phyloP scores from a whole-genome alignment of 2,329 filamentous ascomycete genomes.

The Raffaelea deltoideospora region DNA sequence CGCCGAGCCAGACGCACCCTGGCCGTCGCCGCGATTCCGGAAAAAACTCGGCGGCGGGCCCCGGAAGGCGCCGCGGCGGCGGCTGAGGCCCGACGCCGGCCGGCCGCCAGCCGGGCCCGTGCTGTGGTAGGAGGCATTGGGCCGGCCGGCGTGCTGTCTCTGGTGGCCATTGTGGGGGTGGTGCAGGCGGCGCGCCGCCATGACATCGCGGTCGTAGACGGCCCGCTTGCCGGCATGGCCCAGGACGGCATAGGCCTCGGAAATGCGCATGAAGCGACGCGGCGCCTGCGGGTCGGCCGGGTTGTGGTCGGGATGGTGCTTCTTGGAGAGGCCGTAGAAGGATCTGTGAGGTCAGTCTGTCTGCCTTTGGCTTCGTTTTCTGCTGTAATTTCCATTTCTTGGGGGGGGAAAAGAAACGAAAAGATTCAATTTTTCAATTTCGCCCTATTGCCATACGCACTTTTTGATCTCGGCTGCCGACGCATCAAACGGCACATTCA shows the following conservation, averaged over 20 bases:
- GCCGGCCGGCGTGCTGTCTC: constrained; percentile 7
- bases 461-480: constrained; percentile 71
- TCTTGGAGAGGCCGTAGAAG: constrained; percentile 86
- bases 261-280: constrained; percentile 66
- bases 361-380: too few relatives aligned
- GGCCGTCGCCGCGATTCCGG: constrained; percentile 35
- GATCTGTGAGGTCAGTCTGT: constrained; percentile 31
- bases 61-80: constrained; percentile 58
- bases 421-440: too few relatives aligned
- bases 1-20: too few relatives aligned
- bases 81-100: constrained; percentile 66
- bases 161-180: constrained; percentile 19
- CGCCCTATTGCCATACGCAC: constrained; percentile 23
- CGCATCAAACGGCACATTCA: constrained; percentile 57
- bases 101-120: constrained; percentile 54
- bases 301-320: constrained; percentile 87
- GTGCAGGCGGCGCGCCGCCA: constrained; percentile 23
- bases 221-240: constrained; percentile 58
- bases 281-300: constrained; percentile 56
- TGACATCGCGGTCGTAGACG: constrained; percentile 62
- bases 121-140: constrained; percentile 38
- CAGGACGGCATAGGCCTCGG: constrained; percentile 69
- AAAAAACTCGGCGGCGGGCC: constrained; percentile 88
- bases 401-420: too few relatives aligned
- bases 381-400: too few relatives aligned